A percentile compares a stretch with the other conserved stretches of the same genome.
Evolutionary conservation across 139 green algal genomes (phyloP).

Genomic region (Volvox africanus): DNA sequence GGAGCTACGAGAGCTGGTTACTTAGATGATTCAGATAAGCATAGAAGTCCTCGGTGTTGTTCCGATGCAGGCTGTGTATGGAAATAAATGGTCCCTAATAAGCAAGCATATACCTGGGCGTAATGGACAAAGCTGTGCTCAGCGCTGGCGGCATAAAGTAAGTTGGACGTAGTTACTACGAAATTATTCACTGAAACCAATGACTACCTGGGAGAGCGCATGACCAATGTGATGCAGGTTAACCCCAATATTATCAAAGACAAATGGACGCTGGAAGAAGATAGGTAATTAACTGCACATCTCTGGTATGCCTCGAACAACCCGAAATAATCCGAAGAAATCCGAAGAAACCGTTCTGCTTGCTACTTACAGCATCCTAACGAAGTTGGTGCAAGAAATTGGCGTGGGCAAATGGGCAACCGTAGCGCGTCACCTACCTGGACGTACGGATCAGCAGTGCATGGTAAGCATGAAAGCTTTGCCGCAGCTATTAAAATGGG

Average conservation of each 20-base stretch:
- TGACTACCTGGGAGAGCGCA: too few species aligned
- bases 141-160: slow-evolving; percentile 91
- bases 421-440: slow-evolving; percentile 77
- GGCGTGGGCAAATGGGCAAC: slow-evolving; percentile 79
- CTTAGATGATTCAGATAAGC: not conserved
- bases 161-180: not conserved
- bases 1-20: not conserved
- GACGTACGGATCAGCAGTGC: slow-evolving; percentile 92
- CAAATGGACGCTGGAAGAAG: slow-evolving; percentile 88
- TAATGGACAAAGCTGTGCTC: slow-evolving; percentile 89
- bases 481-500: too few species aligned
- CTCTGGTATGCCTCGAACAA: too few species aligned
- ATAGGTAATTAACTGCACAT: not conserved
- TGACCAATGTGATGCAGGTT: slow-evolving; percentile 61
- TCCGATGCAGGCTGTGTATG: slow-evolving; percentile 58
- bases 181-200: too few species aligned
- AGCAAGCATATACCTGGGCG: slow-evolving; percentile 80
- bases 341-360: not conserved
- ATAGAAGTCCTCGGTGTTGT: not conserved
- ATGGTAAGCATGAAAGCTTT: slow-evolving; percentile 65
- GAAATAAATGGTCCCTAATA: slow-evolving; percentile 84
- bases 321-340: too few species aligned
- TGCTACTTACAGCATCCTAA: slow-evolving; percentile 49
- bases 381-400: slow-evolving; percentile 68
- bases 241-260: slow-evolving; percentile 88